A percentile compares a stretch with the other conserved stretches of the same genome.
These are phyloP conservation scores for Hypoxylon sp. DNA, from an alignment of 2,329 filamentous ascomycete genomes.

Conservation along the genomic window DNA sequence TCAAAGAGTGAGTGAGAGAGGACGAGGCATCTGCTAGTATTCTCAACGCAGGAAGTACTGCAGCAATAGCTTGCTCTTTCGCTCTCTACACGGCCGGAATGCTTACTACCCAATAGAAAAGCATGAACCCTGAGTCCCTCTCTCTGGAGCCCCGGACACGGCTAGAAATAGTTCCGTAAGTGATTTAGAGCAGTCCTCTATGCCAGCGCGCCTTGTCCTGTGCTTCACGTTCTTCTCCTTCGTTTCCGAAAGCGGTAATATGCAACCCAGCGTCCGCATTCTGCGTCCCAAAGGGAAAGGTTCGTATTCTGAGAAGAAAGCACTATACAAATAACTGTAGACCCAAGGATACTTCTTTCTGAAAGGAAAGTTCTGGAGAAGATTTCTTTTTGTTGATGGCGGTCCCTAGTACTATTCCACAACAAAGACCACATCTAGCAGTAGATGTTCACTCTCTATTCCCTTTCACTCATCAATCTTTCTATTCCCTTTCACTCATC, in stretches of 20 bases:
- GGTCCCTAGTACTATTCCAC: constrained; percentile 21
- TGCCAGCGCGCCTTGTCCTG: constrained; percentile 34
- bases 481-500: constrained; percentile 31
- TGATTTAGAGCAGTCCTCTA: constrained; percentile 42
- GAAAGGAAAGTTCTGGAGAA: constrained; percentile 34
- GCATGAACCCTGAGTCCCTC: constrained; percentile 25
- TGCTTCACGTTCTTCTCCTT: constrained; percentile 36
- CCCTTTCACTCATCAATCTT: constrained; percentile 32
- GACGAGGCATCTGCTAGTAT: constrained; percentile 17
- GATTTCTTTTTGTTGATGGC: constrained; percentile 46
- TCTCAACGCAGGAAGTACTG: constrained; percentile 19
- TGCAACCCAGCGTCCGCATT: constrained; percentile 40
- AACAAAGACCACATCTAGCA: constrained; percentile 48
- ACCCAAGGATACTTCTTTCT: constrained; percentile 48
- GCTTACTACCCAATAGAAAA: constrained; percentile 43
- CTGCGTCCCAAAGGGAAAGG: constrained; percentile 44
- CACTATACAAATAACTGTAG: constrained; percentile 51
- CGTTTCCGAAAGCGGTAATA: constrained; percentile 52
- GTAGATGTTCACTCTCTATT: constrained; percentile 29
- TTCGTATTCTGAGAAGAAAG: constrained; percentile 38
- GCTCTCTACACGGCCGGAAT: constrained; percentile 44
- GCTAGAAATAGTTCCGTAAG: constrained; percentile 41
- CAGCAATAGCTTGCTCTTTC: constrained; percentile 11
- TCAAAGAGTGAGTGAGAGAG: constrained; percentile 17
- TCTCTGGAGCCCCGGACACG: constrained; percentile 46